Conservation (phyloP, 805 yeast species). For the Diddensiella santjacobensis region DNA sequence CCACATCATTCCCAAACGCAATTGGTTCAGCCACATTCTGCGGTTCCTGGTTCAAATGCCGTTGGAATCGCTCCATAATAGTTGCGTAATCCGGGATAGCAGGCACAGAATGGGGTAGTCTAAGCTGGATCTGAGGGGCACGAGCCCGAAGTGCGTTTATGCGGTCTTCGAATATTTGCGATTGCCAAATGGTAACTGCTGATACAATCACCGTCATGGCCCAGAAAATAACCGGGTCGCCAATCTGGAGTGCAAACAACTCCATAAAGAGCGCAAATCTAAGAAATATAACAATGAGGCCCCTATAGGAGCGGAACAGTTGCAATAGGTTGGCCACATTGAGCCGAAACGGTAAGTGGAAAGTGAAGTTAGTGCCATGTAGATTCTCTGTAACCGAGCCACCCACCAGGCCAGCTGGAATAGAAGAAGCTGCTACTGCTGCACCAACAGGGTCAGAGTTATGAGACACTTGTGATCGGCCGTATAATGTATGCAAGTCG, state of each 20-base stretch:
- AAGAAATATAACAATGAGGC: neutral
- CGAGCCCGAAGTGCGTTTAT: neutral
- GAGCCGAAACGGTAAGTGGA: neutral
- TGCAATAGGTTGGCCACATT: neutral
- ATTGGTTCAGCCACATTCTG: neutral
- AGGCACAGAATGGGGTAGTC: conserved; percentile 12
- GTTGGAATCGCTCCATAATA: conserved; percentile 1
- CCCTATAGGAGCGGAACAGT: neutral
- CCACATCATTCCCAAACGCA: neutral
- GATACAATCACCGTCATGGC: neutral
- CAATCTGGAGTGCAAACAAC: conserved; percentile 1
- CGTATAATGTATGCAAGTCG: neutral
- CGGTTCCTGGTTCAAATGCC: neutral
- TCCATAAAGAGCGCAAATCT: conserved; percentile 11
- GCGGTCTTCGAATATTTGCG: neutral
- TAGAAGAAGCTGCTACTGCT: neutral
- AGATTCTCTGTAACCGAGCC: neutral
- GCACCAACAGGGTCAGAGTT: no score
- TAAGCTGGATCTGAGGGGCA: conserved; percentile 3
- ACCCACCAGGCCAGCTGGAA: neutral
- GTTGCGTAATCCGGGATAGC: conserved; percentile 2
- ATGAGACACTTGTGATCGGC: neutral
- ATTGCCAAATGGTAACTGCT: conserved; percentile 1
- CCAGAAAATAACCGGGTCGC: neutral
- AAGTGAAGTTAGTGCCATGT: neutral